These are phyloP conservation scores for Ustilago hordei DNA, from an alignment of 1,284 basidiomycete species.

Conservation along the genomic window DNA sequence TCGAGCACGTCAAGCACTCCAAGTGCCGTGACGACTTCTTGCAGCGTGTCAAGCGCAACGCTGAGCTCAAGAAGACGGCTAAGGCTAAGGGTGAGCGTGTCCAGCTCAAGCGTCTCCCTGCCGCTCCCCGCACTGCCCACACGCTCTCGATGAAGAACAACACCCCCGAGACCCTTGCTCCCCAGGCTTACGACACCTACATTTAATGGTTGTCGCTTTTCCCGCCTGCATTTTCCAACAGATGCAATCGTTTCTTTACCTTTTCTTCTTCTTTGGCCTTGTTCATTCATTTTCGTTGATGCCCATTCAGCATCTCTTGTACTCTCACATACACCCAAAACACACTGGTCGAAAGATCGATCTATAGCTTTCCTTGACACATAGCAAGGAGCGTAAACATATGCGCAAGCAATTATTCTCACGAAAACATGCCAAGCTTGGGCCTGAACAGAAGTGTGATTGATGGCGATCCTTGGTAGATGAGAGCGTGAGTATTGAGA, in stretches of 20 bases:
- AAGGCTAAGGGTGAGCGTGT: slow-evolving; percentile 78
- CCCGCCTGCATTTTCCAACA: slow-evolving; percentile 6
- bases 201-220: slow-evolving; percentile 57
- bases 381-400: slow-evolving; percentile 20
- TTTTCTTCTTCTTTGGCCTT: slow-evolving; percentile 14
- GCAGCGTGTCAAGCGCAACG: slow-evolving; percentile 94
- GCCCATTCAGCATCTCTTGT: slow-evolving; percentile 26
- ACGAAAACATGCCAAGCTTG: slow-evolving; percentile 8
- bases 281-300: slow-evolving; percentile 21
- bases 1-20: slow-evolving; percentile 98
- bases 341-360: slow-evolving; percentile 30
- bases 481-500: neutral
- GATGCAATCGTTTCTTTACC: slow-evolving; percentile 12
- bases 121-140: slow-evolving; percentile 83
- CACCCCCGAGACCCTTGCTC: slow-evolving; percentile 90
- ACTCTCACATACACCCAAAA: slow-evolving; percentile 34
- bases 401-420: slow-evolving; percentile 42
- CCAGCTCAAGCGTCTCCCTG: slow-evolving; percentile 87
- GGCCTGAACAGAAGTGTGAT: neutral
- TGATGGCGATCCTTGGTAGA: neutral
- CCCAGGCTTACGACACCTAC: slow-evolving; percentile 78
- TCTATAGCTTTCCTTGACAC: slow-evolving; percentile 5
- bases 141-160: slow-evolving; percentile 82
- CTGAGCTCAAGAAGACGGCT: slow-evolving; percentile 84
- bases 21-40: slow-evolving; percentile 99